Evolutionary conservation across 2,329 filamentous ascomycete species (phyloP).

Genomic region (Nothophaeocryptopus gaeumannii): DNA sequence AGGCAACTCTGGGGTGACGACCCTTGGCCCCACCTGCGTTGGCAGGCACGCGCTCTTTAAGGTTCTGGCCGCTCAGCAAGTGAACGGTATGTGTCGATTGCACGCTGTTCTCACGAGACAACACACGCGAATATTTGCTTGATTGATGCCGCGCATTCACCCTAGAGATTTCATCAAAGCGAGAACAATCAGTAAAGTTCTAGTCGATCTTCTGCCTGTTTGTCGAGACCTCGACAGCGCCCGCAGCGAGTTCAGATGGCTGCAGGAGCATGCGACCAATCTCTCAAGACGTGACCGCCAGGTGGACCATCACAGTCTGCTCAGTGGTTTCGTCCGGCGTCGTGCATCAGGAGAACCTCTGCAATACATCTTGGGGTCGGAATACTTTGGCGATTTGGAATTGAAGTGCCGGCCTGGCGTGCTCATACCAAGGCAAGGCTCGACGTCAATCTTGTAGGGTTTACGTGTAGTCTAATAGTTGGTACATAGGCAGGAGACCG

Average conservation of each 20-base stretch:
- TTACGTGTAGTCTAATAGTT: background rate
- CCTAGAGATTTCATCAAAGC: constrained; percentile 29
- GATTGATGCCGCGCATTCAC: constrained; percentile 32
- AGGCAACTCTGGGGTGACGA: background rate
- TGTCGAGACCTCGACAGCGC: constrained; percentile 64
- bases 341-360: constrained; percentile 68
- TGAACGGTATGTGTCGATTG: too few relatives aligned
- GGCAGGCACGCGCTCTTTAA: background rate
- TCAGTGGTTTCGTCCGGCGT: constrained; percentile 32
- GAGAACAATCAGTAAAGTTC: constrained; percentile 36
- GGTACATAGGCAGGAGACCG: constrained; percentile 46
- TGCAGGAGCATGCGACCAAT: constrained; percentile 55
- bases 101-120: too few relatives aligned
- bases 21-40: background rate
- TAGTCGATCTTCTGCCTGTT: constrained; percentile 60
- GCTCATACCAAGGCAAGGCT: constrained; percentile 73
- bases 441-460: background rate
- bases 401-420: constrained; percentile 74
- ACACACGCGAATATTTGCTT: background rate
- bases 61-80: too few relatives aligned
- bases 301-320: constrained; percentile 23
- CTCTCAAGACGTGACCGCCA: constrained; percentile 20
- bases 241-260: constrained; percentile 69
- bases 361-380: constrained; percentile 84
- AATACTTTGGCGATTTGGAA: constrained; percentile 82